phyloP scores from a whole-genome alignment of 176 grass and related monocot species.

The Alloteropsis semialata region DNA sequence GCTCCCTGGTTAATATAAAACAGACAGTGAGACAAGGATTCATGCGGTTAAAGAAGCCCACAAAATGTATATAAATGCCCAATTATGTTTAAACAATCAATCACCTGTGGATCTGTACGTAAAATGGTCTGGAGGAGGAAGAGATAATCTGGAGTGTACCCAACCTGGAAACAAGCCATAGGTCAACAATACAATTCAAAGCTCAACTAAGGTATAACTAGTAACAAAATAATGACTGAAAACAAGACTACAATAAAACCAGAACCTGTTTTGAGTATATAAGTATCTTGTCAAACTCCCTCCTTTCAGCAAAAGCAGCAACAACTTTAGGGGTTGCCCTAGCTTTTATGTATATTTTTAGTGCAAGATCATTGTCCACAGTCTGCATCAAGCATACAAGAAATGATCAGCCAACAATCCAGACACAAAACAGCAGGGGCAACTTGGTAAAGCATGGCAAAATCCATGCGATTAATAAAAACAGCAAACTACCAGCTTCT shows the following conservation, averaged over 20 bases:
- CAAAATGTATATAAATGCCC: not conserved
- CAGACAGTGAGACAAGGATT: slow-evolving; percentile 9
- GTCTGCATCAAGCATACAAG: slow-evolving; percentile 52
- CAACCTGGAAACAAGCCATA: slow-evolving; percentile 60
- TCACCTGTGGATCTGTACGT: slow-evolving; percentile 92
- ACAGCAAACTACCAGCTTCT: too few relatives aligned
- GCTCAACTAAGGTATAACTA: not conserved
- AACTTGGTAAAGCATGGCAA: not conserved
- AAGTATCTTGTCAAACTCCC: slow-evolving; percentile 88
- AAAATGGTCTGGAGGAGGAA: slow-evolving; percentile 95
- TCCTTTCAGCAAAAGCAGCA: slow-evolving; percentile 97
- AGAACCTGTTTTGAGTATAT: slow-evolving; percentile 95
- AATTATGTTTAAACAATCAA: slow-evolving; percentile 13
- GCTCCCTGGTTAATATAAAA: slow-evolving; percentile 57
- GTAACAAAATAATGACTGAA: not conserved
- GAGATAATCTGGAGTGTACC: slow-evolving; percentile 90
- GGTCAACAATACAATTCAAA: slow-evolving; percentile 30
- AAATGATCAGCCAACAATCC: slow-evolving; percentile 26
- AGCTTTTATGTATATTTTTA: slow-evolving; percentile 99
- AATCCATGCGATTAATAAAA: slow-evolving; percentile 1
- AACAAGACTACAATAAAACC: not conserved
- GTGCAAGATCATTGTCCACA: slow-evolving; percentile 95
- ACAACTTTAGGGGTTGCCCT: slow-evolving; percentile 99
- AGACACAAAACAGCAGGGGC: not conserved
- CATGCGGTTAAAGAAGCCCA: slow-evolving; percentile 5